These are phyloP conservation scores for Lentinus tigrinus DNA, from an alignment of 768 basidiomycete species.

Conservation along the genomic window DNA sequence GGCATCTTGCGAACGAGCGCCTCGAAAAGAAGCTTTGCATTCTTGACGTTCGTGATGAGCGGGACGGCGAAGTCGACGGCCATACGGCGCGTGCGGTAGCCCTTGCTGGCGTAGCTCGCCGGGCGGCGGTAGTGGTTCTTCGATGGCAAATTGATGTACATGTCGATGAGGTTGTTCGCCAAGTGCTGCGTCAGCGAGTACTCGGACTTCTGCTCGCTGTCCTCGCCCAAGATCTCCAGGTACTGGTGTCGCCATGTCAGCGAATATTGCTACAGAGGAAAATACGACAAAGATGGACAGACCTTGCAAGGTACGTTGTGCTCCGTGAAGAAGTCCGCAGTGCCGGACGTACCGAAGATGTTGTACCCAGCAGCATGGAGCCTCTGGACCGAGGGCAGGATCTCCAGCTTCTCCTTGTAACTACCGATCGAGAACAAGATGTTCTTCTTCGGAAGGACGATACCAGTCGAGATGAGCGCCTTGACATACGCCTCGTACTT, in stretches of 20 bases:
- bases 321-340: constrained; percentile 96
- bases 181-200: constrained; percentile 97
- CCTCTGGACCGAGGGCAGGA: constrained; percentile 93
- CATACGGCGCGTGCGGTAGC: constrained; percentile 96
- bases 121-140: constrained; percentile 97
- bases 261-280: background rate
- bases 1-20: constrained; percentile 89
- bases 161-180: constrained; percentile 95
- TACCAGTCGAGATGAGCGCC: constrained; percentile 94
- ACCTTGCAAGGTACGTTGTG: constrained; percentile 97
- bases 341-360: constrained; percentile 96
- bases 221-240: constrained; percentile 82
- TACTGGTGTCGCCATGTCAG: constrained; percentile 48
- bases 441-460: constrained; percentile 94
- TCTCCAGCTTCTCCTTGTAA: constrained; percentile 95
- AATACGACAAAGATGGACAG: background rate
- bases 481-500: constrained; percentile 99
- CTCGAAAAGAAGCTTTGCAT: constrained; percentile 94
- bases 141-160: constrained; percentile 99
- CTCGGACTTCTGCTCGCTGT: constrained; percentile 87
- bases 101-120: constrained; percentile 95
- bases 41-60: constrained; percentile 97
- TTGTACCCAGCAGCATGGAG: constrained; percentile 91
- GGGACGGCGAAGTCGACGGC: constrained; percentile 98
- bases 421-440: constrained; percentile 96